These are phyloP conservation scores for Daldinia grandis DNA, from an alignment of 495 filamentous ascomycete genomes.

Conservation along the genomic window DNA sequence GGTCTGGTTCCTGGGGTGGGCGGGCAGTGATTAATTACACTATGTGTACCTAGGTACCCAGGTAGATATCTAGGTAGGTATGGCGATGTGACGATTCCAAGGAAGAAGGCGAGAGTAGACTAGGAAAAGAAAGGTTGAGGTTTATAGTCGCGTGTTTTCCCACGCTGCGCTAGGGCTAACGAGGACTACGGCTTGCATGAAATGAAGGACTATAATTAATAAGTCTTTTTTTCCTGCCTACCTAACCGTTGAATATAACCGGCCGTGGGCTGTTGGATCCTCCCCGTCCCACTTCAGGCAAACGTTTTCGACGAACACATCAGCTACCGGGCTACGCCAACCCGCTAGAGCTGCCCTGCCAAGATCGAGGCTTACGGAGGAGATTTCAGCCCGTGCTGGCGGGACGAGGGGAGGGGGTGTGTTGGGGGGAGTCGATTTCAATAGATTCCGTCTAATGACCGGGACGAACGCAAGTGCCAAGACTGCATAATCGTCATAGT, in stretches of 20 bases:
- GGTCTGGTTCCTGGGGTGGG: constrained; percentile 20
- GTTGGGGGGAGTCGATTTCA: background rate
- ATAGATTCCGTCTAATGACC: constrained; percentile 4
- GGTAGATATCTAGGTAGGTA: too few relatives aligned
- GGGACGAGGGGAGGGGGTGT: background rate
- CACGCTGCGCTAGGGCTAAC: constrained; percentile 5
- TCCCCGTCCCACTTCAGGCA: constrained; percentile 15
- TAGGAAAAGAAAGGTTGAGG: background rate
- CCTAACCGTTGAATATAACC: constrained; percentile 24
- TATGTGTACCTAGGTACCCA: too few relatives aligned
- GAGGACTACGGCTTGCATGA: constrained; percentile 3
- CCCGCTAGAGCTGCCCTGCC: constrained; percentile 13
- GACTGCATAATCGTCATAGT: constrained; percentile 9
- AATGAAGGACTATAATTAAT: constrained; percentile 9
- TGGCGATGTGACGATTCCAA: background rate
- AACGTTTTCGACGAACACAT: constrained; percentile 3
- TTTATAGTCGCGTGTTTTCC: background rate
- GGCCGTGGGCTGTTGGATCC: background rate
- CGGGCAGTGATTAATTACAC: too few relatives aligned
- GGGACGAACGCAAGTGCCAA: constrained; percentile 25
- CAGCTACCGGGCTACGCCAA: background rate
- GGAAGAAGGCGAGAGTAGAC: background rate
- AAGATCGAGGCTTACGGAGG: constrained; percentile 27
- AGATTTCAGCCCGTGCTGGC: constrained; percentile 15
- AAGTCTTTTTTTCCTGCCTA: background rate